Base-by-base conservation (phyloP, 2,329 filamentous ascomycete genomes). In the Chrysosporium keratinophilum region DNA sequence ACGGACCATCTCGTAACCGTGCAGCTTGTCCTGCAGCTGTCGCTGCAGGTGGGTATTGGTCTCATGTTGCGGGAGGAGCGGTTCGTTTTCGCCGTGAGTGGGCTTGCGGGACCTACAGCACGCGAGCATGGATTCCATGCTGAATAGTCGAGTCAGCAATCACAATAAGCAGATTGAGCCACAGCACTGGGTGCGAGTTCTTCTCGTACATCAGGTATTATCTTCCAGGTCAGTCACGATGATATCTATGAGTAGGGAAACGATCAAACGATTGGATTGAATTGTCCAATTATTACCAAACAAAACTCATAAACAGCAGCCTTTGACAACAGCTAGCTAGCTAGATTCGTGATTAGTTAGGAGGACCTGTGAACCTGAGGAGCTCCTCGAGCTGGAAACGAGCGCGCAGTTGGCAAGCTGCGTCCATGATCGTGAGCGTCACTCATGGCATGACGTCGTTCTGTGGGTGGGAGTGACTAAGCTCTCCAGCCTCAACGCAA, bases 1-100 rank as follows among this genome's bases (percentile, higher is more conserved):
- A 51, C 87, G 80, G 28, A 89, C 67, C 85, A 95, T 95, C 75
- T 95, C 88, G 66, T 95, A 96, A 23, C 84, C 84, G 71, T 95
- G 91, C 57, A 97, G 79, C 76, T 95, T 96, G 69, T 91, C 83
- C 64, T 91, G 87, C 55, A 95, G 78, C 62, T 82, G 77, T 46
- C 82, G 78, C 76, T 95, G 87, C 52, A 90, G 74, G 33, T 76
- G 72, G 0, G 90, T 95, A 54, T 73, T 57, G 12, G 41, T 42
- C n/a, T 58, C 54, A 75, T 93, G 93, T 63, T 83, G 84, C 55
- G 89, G 87, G 47, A 95, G 81, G 54, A 95, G 77, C 58, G 89
- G 89, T 64, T 89, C 76, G 50, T 81, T 84, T 65, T 91, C 87
- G 55, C 76, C 77, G 61, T 74, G 61, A 57, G 54, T 71, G 56